Percentiles rank a stretch among this genome's conserved stretches.
Evolutionary conservation across 257 asterid species (phyloP).

Genomic region (Solanum virginianum): DNA sequence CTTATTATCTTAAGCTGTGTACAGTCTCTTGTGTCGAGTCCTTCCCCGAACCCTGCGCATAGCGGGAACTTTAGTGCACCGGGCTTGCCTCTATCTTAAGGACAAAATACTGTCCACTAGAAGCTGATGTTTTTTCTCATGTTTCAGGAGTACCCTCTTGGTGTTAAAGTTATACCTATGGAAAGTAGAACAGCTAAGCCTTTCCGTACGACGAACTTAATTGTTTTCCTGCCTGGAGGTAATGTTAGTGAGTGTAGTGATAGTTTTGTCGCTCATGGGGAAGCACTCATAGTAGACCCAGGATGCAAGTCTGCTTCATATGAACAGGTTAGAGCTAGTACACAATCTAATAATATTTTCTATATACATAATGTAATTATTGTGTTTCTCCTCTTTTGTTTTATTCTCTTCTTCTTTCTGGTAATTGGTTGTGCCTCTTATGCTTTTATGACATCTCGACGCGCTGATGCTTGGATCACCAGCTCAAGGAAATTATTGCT

Average conservation of each 20-base stretch:
- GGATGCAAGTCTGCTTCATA: slow-evolving; percentile 72
- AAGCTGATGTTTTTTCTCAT: neutral
- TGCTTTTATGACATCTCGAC: neutral
- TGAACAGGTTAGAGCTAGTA: slow-evolving; percentile 46
- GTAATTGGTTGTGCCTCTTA: neutral
- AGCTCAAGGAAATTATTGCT: slow-evolving; percentile 75
- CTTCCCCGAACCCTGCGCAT: too few relatives aligned
- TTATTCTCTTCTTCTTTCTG: neutral
- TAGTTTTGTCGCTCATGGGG: slow-evolving; percentile 51
- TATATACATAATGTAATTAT: neutral
- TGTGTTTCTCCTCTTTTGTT: neutral
- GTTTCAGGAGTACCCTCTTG: slow-evolving; percentile 83
- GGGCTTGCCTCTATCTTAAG: neutral
- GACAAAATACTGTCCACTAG: neutral
- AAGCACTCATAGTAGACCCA: slow-evolving; percentile 88
- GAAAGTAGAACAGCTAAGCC: slow-evolving; percentile 84
- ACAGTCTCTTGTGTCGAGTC: too few relatives aligned
- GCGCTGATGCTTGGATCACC: slow-evolving; percentile 10
- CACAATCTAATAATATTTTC: neutral
- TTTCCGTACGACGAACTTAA: slow-evolving; percentile 69
- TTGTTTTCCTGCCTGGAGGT: slow-evolving; percentile 43
- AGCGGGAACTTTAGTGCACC: too few relatives aligned
- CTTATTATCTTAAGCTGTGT: neutral
- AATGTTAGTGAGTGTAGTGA: slow-evolving; percentile 10
- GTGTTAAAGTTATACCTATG: slow-evolving; percentile 77